Evolutionary conservation across 1,284 basidiomycete genomes (phyloP).

Genomic region (Ganoderma sp.): DNA sequence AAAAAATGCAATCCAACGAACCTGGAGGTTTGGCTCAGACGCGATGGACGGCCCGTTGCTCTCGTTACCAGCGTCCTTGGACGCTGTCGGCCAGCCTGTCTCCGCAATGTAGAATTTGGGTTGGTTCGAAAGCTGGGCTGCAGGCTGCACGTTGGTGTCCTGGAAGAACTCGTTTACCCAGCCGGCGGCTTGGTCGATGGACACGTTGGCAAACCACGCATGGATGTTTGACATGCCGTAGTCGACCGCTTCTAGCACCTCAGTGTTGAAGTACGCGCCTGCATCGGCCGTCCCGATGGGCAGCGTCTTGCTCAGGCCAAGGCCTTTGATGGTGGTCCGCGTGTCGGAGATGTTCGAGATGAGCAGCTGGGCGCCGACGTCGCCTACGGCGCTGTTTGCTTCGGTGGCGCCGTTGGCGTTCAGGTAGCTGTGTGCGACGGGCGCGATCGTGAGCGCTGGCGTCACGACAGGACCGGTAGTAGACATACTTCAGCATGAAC

Average conservation of each 20-base stretch:
- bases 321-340: conserved; percentile 54
- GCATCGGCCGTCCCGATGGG: conserved; percentile 92
- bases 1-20: neutral
- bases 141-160: conserved; percentile 60
- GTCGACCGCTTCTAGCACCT: conserved; percentile 74
- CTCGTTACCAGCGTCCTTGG: conserved; percentile 58
- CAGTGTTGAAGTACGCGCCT: conserved; percentile 81
- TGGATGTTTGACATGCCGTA: conserved; percentile 85
- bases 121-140: conserved; percentile 60
- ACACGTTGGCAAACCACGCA: conserved; percentile 82
- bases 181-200: conserved; percentile 69
- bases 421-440: conserved; percentile 54
- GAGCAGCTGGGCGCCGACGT: conserved; percentile 61
- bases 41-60: conserved; percentile 74
- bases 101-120: conserved; percentile 88
- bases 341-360: conserved; percentile 73
- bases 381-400: conserved; percentile 61
- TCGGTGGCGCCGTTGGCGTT: conserved; percentile 48
- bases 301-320: conserved; percentile 62
- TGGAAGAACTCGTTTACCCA: conserved; percentile 71
- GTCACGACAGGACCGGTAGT: neutral
- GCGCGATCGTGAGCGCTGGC: neutral
- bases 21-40: conserved; percentile 67
- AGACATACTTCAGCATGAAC: conserved; percentile 76
- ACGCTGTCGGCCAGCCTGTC: conserved; percentile 90